Evolutionary conservation across 2,329 filamentous ascomycete genomes (phyloP).

Genomic region (Coleophoma eucalyptorum): DNA sequence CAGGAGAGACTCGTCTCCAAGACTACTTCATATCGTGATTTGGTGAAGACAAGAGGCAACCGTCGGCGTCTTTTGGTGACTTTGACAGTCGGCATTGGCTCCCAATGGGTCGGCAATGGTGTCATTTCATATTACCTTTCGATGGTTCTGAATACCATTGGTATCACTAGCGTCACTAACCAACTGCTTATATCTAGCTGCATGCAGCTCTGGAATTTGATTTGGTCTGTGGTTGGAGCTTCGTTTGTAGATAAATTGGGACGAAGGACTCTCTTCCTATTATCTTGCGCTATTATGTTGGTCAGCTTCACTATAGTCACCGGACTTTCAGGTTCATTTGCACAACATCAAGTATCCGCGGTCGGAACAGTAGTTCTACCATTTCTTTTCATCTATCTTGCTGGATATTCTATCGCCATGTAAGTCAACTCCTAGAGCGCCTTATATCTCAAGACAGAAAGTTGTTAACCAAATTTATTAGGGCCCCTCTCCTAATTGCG

Average conservation of each 20-base stretch:
- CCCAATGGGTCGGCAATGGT: conserved; percentile 10
- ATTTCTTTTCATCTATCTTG: conserved; percentile 39
- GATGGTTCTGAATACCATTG: conserved; percentile 19
- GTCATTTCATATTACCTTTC: conserved; percentile 33
- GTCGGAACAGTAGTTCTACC: conserved; percentile 33
- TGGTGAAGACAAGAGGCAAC: conserved; percentile 4
- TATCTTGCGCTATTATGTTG: conserved; percentile 38
- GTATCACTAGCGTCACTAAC: conserved; percentile 2
- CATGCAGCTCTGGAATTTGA: background rate
- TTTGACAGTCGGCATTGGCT: background rate
- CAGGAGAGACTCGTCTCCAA: conserved; percentile 34
- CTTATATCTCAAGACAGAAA: background rate
- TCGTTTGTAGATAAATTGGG: conserved; percentile 8
- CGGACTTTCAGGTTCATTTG: conserved; percentile 31
- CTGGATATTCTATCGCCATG: conserved; percentile 35
- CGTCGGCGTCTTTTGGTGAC: conserved; percentile 6
- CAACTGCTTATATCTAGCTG: background rate
- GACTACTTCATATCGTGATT: conserved; percentile 8
- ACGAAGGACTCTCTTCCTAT: conserved; percentile 37
- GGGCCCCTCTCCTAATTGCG: background rate
- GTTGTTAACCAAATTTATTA: background rate
- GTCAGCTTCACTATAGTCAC: conserved; percentile 37
- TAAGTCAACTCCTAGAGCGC: background rate
- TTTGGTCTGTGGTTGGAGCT: background rate
- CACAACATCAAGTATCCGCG: conserved; percentile 11